These are phyloP conservation scores for Pichia insulana DNA, from an alignment of 805 yeast genomes.

Conservation along the genomic window DNA sequence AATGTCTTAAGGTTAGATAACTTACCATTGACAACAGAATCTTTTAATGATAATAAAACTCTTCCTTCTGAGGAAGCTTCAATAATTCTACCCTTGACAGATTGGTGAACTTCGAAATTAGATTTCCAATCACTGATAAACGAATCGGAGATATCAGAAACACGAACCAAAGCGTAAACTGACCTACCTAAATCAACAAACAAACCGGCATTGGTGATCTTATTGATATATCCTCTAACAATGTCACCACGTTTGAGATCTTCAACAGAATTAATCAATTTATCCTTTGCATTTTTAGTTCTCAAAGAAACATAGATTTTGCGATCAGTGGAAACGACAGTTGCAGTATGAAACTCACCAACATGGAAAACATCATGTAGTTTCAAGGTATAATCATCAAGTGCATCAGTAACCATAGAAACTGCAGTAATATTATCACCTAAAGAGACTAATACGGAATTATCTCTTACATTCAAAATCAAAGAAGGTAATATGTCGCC, in stretches of 20 bases:
- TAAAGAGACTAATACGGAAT: slow-evolving; percentile 58
- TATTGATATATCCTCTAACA: slow-evolving; percentile 74
- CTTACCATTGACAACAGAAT: slow-evolving; percentile 70
- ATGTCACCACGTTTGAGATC: slow-evolving; percentile 64
- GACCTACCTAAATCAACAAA: slow-evolving; percentile 67
- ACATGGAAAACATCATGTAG: slow-evolving; percentile 40
- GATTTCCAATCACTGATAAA: slow-evolving; percentile 85
- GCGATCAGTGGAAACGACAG: slow-evolving; percentile 42
- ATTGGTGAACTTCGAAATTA: slow-evolving; percentile 59
- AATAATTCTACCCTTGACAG: slow-evolving; percentile 65
- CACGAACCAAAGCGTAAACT: slow-evolving; percentile 70
- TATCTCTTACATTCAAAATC: slow-evolving; percentile 48
- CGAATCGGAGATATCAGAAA: slow-evolving; percentile 73
- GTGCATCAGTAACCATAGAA: slow-evolving; percentile 68
- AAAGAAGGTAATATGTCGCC: slow-evolving; percentile 56
- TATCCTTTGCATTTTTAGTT: slow-evolving; percentile 42
- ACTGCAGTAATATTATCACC: slow-evolving; percentile 56
- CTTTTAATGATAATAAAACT: slow-evolving; percentile 71
- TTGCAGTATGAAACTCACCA: slow-evolving; percentile 51
- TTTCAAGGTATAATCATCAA: slow-evolving; percentile 53
- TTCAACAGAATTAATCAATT: slow-evolving; percentile 34
- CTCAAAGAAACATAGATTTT: slow-evolving; percentile 61
- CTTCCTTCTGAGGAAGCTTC: slow-evolving; percentile 53
- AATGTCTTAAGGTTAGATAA: slow-evolving; percentile 48
- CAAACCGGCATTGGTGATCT: slow-evolving; percentile 65